phyloP scores from a whole-genome alignment of 495 filamentous ascomycete species.

The Penicillium crystallinum region DNA sequence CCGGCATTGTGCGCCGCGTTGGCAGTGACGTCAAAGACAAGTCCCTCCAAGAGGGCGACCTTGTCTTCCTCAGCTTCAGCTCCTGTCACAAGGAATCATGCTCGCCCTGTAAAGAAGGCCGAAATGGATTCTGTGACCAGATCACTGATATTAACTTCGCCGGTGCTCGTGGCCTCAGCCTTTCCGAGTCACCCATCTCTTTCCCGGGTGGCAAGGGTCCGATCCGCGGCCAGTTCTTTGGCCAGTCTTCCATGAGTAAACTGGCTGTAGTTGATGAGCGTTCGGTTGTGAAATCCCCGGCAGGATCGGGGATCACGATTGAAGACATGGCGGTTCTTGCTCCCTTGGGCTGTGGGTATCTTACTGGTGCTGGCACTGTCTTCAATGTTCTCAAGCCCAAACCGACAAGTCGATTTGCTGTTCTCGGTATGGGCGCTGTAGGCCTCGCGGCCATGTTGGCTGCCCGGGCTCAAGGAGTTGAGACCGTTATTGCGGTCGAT shows the following conservation, averaged over 20 bases:
- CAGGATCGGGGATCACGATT: not conserved
- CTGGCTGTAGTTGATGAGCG: slow-evolving; percentile 31
- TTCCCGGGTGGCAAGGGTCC: slow-evolving; percentile 19
- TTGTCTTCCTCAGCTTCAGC: slow-evolving; percentile 41
- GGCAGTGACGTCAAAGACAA: slow-evolving; percentile 37
- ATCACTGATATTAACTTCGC: slow-evolving; percentile 38
- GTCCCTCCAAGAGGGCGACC: slow-evolving; percentile 39
- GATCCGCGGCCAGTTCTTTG: slow-evolving; percentile 40
- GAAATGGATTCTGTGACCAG: slow-evolving; percentile 24
- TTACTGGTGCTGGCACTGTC: slow-evolving; percentile 43
- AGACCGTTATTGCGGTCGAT: slow-evolving; percentile 39
- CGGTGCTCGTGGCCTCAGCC: slow-evolving; percentile 18
- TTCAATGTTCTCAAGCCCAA: slow-evolving; percentile 33
- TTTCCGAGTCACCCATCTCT: slow-evolving; percentile 15
- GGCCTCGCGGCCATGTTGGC: slow-evolving; percentile 39
- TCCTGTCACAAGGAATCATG: slow-evolving; percentile 31
- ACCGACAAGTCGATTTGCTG: slow-evolving; percentile 17
- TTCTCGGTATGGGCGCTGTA: slow-evolving; percentile 41
- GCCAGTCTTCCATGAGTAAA: slow-evolving; percentile 37
- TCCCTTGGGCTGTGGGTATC: slow-evolving; percentile 45
- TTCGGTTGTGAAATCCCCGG: slow-evolving; percentile 26
- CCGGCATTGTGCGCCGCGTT: slow-evolving; percentile 41
- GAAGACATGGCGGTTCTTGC: slow-evolving; percentile 32
- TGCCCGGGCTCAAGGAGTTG: slow-evolving; percentile 18
- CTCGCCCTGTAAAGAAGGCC: slow-evolving; percentile 15